Base-by-base conservation (phyloP, 768 basidiomycete genomes). In the Cantharellus anzutake region DNA sequence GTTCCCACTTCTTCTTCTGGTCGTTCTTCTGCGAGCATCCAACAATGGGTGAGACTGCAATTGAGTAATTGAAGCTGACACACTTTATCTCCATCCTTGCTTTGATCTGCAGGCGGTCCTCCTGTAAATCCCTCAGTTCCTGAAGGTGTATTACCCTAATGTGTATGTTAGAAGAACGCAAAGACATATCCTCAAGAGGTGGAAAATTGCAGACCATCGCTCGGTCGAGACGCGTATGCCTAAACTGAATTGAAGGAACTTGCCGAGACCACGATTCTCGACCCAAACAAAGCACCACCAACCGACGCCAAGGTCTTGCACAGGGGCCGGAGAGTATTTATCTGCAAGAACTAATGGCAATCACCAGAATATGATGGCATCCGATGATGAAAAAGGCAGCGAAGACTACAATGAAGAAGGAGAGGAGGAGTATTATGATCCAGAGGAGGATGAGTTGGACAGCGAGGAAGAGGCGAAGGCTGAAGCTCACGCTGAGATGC, bases 1-100 rank as follows among this genome's bases (percentile, higher is more conserved):
- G 92, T 70, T 98, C 94, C 92, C 93, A 98, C 74, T 94, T 93
- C 81, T 97, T 96, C 72, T 83, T 80, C 69, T 11, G 52, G 7
- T 55, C 52, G 14, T 55, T 55, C 52, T 55, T 55, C 52, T 11
- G 44, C 11, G 29, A 48, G 11, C 44, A 29, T 11, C 44, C 44
- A 48, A 55, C 38, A 11, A 14, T 55, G 35, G 7, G 7, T 14
- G 52, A 55, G 11, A 37, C 7, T 11, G 52, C 14, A 55, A 11
- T 7, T 37, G 11, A 14, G 7, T 29, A 48, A 48, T 11, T 48
- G 29, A 11, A 11, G 29, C 44, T 48, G 44, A 11, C 44, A 55
- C 35, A 48, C 44, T 37, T 55, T 55, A 37, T 55, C 52, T 55
- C 14, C 11, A 29, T 48, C 44, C 29, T 48, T 48, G 44, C 29